Conservation (phyloP, 2,329 filamentous ascomycete species). For the Onygena corvina region DNA sequence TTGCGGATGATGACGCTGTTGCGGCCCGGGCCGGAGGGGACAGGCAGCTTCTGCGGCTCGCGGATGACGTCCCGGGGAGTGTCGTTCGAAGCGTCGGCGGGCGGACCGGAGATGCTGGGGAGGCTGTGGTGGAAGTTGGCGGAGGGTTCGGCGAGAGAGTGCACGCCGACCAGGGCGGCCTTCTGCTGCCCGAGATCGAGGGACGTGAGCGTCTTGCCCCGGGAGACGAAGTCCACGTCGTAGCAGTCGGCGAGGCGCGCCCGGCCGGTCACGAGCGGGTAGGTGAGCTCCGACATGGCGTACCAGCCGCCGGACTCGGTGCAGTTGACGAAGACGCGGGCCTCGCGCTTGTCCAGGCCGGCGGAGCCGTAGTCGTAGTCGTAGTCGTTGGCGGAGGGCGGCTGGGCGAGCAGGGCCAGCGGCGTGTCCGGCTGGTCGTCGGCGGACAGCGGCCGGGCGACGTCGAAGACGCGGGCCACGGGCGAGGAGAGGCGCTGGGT, state of each 20-base stretch:
- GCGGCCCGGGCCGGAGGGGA: constrained; percentile 28
- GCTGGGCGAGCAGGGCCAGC: constrained; percentile 76
- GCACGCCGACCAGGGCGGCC: constrained; percentile 58
- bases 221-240: constrained; percentile 37
- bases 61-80: constrained; percentile 28
- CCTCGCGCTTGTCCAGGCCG: constrained; percentile 41
- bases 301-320: constrained; percentile 86
- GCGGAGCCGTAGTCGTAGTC: constrained; percentile 30
- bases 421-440: constrained; percentile 58
- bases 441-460: constrained; percentile 60
- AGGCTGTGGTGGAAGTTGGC: constrained; percentile 26
- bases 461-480: constrained; percentile 78
- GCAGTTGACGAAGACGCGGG: constrained; percentile 72
- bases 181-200: constrained; percentile 40
- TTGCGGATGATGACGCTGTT: constrained; percentile 36
- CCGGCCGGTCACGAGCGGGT: constrained; percentile 70
- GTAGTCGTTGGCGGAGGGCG: constrained; percentile 40
- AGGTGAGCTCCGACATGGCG: constrained; percentile 73
- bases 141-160: constrained; percentile 46
- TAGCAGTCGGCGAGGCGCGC: constrained; percentile 48
- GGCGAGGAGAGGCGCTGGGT: constrained; percentile 60
- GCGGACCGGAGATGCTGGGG: constrained; percentile 35
- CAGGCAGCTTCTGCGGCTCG: constrained; percentile 27
- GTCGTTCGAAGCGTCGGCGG: constrained; percentile 27
- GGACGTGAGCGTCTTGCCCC: constrained; percentile 29